phyloP scores from a whole-genome alignment of 2,329 filamentous ascomycete genomes.

The Colletotrichum tropicicola region DNA sequence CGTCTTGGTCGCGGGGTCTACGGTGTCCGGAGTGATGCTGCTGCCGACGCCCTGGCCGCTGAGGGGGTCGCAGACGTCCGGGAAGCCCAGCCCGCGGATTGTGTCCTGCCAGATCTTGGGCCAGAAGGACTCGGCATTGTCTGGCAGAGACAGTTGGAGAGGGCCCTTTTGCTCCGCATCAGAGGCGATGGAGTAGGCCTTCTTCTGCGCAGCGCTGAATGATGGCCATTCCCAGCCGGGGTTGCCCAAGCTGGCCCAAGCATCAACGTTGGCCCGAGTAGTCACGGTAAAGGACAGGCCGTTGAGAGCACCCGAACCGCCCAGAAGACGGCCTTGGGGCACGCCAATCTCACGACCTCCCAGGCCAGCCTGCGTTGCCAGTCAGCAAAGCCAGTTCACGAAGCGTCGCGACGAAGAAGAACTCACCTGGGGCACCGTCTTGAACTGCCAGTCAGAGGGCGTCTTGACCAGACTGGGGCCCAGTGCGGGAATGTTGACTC shows the following conservation, averaged over 20 bases:
- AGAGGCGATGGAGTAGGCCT: slow-evolving; percentile 14
- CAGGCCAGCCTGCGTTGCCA: slow-evolving; percentile 16
- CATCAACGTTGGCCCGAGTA: slow-evolving; percentile 35
- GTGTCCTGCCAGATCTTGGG: slow-evolving; percentile 33
- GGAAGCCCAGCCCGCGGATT: slow-evolving; percentile 31
- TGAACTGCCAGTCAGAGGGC: slow-evolving; percentile 37
- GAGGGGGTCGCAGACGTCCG: slow-evolving; percentile 32
- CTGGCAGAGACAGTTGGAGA: slow-evolving; percentile 31
- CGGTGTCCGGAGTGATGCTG: slow-evolving; percentile 30
- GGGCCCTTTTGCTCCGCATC: slow-evolving; percentile 17
- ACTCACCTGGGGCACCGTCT: slow-evolving; percentile 36
- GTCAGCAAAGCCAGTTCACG: not conserved
- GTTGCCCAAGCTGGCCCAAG: slow-evolving; percentile 39
- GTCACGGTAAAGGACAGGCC: slow-evolving; percentile 35
- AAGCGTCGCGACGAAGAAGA: not conserved
- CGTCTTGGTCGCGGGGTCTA: slow-evolving; percentile 36
- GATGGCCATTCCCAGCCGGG: slow-evolving; percentile 37
- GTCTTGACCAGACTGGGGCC: slow-evolving; percentile 36
- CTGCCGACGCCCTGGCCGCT: slow-evolving; percentile 32
- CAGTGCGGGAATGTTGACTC: slow-evolving; percentile 35
- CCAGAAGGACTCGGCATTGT: slow-evolving; percentile 26
- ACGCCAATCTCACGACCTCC: slow-evolving; percentile 31
- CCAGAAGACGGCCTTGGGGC: slow-evolving; percentile 34
- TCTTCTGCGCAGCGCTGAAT: slow-evolving; percentile 30
- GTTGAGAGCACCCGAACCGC: slow-evolving; percentile 41